Conservation (phyloP, 1,284 basidiomycete species). For the Pascua guehoae region DNA sequence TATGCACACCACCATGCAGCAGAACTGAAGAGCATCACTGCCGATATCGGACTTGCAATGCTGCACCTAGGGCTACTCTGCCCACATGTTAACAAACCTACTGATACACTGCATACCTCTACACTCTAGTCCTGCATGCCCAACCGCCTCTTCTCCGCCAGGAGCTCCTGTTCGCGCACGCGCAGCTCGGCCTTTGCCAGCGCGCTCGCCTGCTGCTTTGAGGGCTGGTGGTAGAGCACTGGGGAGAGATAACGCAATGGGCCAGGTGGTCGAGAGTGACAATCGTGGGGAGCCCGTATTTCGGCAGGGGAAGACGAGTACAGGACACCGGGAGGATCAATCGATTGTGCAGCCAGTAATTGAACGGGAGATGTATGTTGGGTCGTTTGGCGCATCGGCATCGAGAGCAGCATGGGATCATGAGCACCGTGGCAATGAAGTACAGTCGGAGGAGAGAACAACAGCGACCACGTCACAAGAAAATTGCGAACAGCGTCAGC, state of each 20-base stretch:
- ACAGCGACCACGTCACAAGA: no score
- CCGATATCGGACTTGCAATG: no score
- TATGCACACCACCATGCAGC: no score
- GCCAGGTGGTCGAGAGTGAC: not conserved
- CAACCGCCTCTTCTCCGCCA: conserved; percentile 73
- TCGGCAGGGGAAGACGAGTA: not conserved
- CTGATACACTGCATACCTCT: conserved; percentile 9
- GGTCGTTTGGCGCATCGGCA: no score
- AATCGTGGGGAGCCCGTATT: not conserved
- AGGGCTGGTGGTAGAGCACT: conserved; percentile 96
- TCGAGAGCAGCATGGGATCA: no score
- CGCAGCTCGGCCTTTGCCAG: conserved; percentile 84
- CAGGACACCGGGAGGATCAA: no score
- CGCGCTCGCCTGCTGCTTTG: conserved; percentile 85
- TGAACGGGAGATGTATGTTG: no score
- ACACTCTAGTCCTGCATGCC: conserved; percentile 33
- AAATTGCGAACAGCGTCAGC: not conserved
- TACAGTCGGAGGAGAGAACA: not conserved
- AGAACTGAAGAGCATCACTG: no score
- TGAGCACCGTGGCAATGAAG: not conserved
- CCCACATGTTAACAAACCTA: not conserved
- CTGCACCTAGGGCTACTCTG: not conserved
- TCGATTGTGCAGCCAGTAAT: no score
- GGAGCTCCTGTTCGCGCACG: conserved; percentile 84
- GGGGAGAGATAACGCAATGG: not conserved